Evolutionary conservation across 192 early-diverging fungal species (phyloP).

Genomic region (Backusella circina): DNA sequence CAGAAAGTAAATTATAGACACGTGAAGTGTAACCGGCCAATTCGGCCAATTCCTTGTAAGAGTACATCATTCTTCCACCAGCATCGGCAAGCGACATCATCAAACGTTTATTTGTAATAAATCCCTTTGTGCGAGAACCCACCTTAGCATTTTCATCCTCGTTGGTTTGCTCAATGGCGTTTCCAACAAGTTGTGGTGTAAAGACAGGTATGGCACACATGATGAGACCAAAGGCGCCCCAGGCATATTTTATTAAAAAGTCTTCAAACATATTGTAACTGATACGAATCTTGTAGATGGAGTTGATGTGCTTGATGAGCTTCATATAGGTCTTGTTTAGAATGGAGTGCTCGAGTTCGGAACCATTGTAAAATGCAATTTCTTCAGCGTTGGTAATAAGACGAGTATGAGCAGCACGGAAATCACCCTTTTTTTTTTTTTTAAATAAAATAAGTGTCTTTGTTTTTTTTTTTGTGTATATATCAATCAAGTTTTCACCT

Average conservation of each 20-base stretch:
- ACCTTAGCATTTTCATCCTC: conserved; percentile 36
- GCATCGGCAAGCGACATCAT: conserved; percentile 89
- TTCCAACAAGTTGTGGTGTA: conserved; percentile 52
- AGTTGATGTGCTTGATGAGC: conserved; percentile 84
- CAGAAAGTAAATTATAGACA: conserved; percentile 82
- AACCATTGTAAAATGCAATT: conserved; percentile 90
- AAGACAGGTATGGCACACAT: conserved; percentile 89
- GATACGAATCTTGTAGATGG: conserved; percentile 81
- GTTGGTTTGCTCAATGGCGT: background rate
- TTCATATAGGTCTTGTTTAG: conserved; percentile 71
- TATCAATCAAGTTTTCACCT: conserved; percentile 24
- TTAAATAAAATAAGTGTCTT: background rate
- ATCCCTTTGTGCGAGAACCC: conserved; percentile 70
- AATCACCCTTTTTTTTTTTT: conserved; percentile 81
- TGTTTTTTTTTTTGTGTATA: background rate
- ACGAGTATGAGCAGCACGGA: conserved; percentile 91
- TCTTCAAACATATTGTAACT: conserved; percentile 93
- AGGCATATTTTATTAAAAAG: conserved; percentile 95
- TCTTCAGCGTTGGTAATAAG: conserved; percentile 96
- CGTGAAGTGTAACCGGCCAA: conserved; percentile 86
- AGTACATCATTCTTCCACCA: conserved; percentile 95
- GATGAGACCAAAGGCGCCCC: conserved; percentile 87
- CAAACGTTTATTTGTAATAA: conserved; percentile 86
- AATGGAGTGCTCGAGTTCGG: conserved; percentile 80
- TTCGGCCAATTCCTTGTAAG: conserved; percentile 90